Evolutionary conservation across 1,139 yeast genomes (phyloP).

Genomic region (Debaryomycetaceae sp.): DNA sequence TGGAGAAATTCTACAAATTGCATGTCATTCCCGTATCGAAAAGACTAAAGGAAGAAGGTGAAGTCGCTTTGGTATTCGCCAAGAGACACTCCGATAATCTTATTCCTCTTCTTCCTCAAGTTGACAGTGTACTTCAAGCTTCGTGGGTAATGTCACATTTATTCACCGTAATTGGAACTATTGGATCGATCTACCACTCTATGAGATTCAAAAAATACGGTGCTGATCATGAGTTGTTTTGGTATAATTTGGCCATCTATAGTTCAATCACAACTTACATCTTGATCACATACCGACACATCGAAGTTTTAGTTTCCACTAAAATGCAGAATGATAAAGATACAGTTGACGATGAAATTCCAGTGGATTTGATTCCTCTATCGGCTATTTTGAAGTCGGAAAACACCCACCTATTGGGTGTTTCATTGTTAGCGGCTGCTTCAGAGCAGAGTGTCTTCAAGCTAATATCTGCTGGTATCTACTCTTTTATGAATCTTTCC

Average conservation of each 20-base stretch:
- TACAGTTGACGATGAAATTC: neutral
- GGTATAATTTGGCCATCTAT: conserved; percentile 7
- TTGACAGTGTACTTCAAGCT: conserved; percentile 9
- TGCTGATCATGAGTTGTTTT: neutral
- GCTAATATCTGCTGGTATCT: conserved; percentile 42
- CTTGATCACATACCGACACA: conserved; percentile 19
- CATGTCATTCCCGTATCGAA: neutral
- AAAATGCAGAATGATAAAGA: neutral
- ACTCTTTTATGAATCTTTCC: conserved; percentile 42
- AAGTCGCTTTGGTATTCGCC: neutral
- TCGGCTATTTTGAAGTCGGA: conserved; percentile 41
- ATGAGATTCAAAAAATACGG: neutral
- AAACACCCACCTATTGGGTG: conserved; percentile 41
- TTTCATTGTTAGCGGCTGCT: conserved; percentile 27
- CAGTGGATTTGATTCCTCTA: conserved; percentile 17
- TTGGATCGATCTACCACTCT: conserved; percentile 1
- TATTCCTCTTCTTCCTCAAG: conserved; percentile 2
- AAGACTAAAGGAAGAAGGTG: neutral
- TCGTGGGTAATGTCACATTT: conserved; percentile 18
- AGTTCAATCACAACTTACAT: conserved; percentile 16
- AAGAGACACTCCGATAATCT: neutral
- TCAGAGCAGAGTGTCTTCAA: conserved; percentile 25
- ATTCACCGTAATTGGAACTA: conserved; percentile 11
- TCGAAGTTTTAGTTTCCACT: conserved; percentile 5
- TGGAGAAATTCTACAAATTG: neutral